Conservation (phyloP, 73 alveolate genomes). For the Paramecium biaurelia region DNA sequence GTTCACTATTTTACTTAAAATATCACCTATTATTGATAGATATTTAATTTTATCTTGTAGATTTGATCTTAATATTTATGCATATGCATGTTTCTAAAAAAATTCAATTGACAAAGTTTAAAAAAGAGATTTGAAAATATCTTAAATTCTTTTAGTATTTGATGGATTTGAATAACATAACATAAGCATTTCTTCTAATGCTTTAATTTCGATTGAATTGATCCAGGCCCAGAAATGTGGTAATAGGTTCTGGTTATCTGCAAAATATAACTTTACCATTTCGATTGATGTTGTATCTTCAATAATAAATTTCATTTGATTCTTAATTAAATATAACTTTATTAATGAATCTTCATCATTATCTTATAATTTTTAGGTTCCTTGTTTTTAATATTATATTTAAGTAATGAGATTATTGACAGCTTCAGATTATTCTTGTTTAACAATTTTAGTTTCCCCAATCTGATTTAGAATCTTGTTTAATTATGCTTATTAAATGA, state of each 20-base stretch:
- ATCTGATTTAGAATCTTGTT: background rate
- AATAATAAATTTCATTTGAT: background rate
- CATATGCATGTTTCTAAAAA: constrained; percentile 8
- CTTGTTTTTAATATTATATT: background rate
- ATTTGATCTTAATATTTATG: background rate
- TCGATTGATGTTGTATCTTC: background rate
- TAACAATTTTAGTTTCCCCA: background rate
- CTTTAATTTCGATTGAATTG: background rate
- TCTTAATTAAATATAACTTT: background rate
- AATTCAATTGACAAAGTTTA: background rate
- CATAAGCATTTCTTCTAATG: constrained; percentile 2
- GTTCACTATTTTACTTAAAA: background rate
- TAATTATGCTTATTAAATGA: background rate
- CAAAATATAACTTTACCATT: background rate
- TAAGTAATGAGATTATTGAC: background rate
- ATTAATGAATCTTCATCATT: background rate
- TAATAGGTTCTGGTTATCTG: background rate
- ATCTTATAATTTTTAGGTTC: background rate
- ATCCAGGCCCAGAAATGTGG: constrained; percentile 31
- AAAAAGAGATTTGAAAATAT: constrained; percentile 19
- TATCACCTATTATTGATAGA: constrained; percentile 4
- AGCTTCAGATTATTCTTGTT: background rate
- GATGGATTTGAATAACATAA: background rate
- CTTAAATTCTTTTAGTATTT: background rate
- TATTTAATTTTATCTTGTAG: constrained; percentile 16